Conservation (phyloP, 495 filamentous ascomycete species). For the Terfezia claveryi region DNA sequence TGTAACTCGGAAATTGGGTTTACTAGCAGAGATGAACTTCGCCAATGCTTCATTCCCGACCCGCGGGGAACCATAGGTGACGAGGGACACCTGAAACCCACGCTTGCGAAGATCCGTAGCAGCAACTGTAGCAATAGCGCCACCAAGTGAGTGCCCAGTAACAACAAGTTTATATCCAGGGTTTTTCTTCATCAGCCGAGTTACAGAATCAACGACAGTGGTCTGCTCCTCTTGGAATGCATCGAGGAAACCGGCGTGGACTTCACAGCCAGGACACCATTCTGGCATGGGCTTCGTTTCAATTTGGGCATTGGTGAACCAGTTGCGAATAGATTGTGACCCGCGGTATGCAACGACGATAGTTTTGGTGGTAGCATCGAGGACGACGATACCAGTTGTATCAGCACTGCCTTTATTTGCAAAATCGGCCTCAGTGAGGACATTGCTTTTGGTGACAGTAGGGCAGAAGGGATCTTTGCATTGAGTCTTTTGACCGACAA, state of each 20-base stretch:
- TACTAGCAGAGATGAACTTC: conserved; percentile 29
- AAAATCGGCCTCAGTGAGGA: conserved; percentile 36
- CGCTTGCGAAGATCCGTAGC: conserved; percentile 31
- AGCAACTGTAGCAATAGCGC: conserved; percentile 35
- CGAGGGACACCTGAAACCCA: conserved; percentile 27
- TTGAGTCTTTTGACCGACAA: conserved; percentile 25
- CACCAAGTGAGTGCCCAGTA: conserved; percentile 41
- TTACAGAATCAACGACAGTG: conserved; percentile 24
- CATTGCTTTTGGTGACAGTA: conserved; percentile 31
- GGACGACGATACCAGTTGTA: conserved; percentile 45
- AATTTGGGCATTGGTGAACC: conserved; percentile 39
- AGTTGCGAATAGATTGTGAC: conserved; percentile 38
- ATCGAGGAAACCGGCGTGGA: conserved; percentile 32
- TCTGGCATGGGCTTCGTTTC: conserved; percentile 16
- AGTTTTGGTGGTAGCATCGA: conserved; percentile 35
- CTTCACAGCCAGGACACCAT: conserved; percentile 30
- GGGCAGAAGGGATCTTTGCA: conserved; percentile 42
- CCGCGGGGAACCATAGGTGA: conserved; percentile 39
- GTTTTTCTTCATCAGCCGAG: conserved; percentile 19
- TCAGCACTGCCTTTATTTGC: conserved; percentile 36
- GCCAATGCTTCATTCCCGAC: conserved; percentile 32
- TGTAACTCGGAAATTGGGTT: conserved; percentile 34
- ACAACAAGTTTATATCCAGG: conserved; percentile 28
- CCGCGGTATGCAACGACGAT: conserved; percentile 55
- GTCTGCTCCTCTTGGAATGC: conserved; percentile 29